Percentiles rank a stretch among this genome's conserved stretches.
Conservation (phyloP, 805 yeast genomes). For the Saturnispora zaruensis region DNA sequence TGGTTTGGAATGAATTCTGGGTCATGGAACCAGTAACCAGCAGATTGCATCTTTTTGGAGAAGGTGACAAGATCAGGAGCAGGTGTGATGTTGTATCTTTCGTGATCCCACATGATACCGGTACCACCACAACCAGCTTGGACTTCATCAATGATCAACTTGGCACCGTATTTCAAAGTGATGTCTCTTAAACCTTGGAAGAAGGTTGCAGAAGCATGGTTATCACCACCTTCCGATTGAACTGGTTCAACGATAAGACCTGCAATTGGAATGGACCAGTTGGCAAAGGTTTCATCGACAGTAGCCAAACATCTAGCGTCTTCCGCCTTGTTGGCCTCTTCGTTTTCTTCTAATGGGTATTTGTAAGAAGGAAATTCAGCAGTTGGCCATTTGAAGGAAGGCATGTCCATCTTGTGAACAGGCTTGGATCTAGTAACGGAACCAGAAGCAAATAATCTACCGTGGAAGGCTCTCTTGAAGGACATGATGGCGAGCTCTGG, state of each 20-base stretch:
- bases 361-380: conserved; percentile 76
- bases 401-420: conserved; percentile 85
- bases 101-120: conserved; percentile 83
- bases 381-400: conserved; percentile 94
- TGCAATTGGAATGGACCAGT: conserved; percentile 73
- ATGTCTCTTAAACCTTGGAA: conserved; percentile 79
- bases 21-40: conserved; percentile 77
- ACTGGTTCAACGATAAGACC: conserved; percentile 87
- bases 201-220: conserved; percentile 69
- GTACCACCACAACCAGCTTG: conserved; percentile 90
- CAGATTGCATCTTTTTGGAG: conserved; percentile 83
- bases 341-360: conserved; percentile 82
- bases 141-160: conserved; percentile 76
- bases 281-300: conserved; percentile 61
- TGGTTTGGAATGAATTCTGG: conserved; percentile 62
- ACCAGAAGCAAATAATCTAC: conserved; percentile 86
- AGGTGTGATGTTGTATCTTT: conserved; percentile 65
- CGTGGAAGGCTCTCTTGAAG: conserved; percentile 87
- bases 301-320: conserved; percentile 73
- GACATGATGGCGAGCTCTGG: conserved; percentile 82
- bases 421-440: conserved; percentile 92
- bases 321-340: conserved; percentile 62
- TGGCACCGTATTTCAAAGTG: conserved; percentile 60
- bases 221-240: conserved; percentile 89
- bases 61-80: conserved; percentile 82